Conservation (phyloP, 225 moss, liverwort and hornwort genomes). For the Bryum argenteum region DNA sequence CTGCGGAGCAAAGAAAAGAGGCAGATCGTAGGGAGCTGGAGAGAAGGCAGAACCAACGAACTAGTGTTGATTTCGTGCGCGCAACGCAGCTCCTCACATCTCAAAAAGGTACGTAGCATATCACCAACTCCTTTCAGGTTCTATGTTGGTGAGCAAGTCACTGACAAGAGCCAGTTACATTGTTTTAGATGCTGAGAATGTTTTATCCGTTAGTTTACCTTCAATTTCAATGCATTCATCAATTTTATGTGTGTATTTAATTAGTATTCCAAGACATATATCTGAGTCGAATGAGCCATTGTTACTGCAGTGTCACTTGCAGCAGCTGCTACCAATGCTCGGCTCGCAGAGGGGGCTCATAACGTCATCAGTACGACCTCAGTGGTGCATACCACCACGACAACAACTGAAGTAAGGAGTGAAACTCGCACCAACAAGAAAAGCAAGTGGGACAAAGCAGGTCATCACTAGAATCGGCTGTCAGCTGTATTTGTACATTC, state of each 20-base stretch:
- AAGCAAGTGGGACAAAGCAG: slow-evolving; percentile 68
- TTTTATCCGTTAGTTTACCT: too few relatives aligned
- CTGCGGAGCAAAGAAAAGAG: slow-evolving; percentile 71
- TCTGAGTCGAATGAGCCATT: slow-evolving; percentile 10
- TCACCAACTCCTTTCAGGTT: background rate
- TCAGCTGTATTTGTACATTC: slow-evolving; percentile 29
- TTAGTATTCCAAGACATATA: background rate
- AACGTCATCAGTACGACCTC: slow-evolving; percentile 46
- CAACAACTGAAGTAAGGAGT: slow-evolving; percentile 56
- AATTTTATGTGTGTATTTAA: background rate
- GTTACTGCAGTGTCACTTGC: slow-evolving; percentile 46
- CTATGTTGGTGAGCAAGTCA: slow-evolving; percentile 9
- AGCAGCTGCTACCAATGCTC: slow-evolving; percentile 44
- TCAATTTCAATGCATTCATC: background rate
- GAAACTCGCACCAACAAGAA: slow-evolving; percentile 64
- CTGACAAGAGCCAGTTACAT: background rate
- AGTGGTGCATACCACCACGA: slow-evolving; percentile 45
- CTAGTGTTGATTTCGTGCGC: slow-evolving; percentile 84
- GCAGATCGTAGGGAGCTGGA: slow-evolving; percentile 86
- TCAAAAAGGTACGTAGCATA: slow-evolving; percentile 43
- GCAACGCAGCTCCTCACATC: slow-evolving; percentile 65
- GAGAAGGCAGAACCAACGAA: slow-evolving; percentile 73
- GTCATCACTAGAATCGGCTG: slow-evolving; percentile 48
- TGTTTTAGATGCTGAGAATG: background rate
- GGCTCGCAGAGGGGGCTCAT: slow-evolving; percentile 49